These are phyloP conservation scores for Hypoxylon sp. DNA, from an alignment of 2,329 filamentous ascomycete species.

Conservation along the genomic window DNA sequence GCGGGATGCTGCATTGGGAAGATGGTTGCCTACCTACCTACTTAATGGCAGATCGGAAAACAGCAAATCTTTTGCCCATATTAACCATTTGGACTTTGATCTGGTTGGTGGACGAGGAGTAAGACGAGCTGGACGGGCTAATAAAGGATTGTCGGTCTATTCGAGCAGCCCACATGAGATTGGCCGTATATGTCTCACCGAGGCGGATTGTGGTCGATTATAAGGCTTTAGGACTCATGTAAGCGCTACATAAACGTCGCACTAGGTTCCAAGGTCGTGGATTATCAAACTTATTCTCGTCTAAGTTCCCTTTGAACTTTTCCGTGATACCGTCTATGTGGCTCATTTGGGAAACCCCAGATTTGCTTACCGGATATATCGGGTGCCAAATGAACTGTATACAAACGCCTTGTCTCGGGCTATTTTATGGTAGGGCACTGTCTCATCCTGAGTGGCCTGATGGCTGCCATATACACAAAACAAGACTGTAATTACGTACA, in stretches of 20 bases:
- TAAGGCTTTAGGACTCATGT: not conserved
- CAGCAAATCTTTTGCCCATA: not conserved
- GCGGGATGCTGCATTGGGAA: constrained; percentile 32
- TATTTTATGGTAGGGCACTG: constrained; percentile 3
- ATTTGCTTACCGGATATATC: constrained; percentile 7
- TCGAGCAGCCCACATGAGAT: not conserved
- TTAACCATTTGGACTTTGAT: not conserved
- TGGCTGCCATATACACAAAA: not conserved
- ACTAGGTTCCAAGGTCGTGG: constrained; percentile 14
- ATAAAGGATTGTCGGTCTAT: not conserved
- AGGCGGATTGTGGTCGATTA: not conserved
- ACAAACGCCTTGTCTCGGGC: constrained; percentile 7
- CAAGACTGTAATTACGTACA: not conserved
- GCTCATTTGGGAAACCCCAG: constrained; percentile 10
- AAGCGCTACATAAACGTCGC: constrained; percentile 6
- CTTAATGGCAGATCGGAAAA: constrained; percentile 19
- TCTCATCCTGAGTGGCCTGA: constrained; percentile 5
- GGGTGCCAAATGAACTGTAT: constrained; percentile 1
- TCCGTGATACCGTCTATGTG: constrained; percentile 9
- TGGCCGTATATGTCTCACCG: constrained; percentile 11
- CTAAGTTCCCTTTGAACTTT: constrained; percentile 3
- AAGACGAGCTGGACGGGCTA: constrained; percentile 3
- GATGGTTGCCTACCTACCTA: constrained; percentile 3
- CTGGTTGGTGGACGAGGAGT: constrained; percentile 11
- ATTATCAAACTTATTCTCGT: not conserved